Conservation (phyloP, 495 filamentous ascomycete species). For the Extremus antarcticus region DNA sequence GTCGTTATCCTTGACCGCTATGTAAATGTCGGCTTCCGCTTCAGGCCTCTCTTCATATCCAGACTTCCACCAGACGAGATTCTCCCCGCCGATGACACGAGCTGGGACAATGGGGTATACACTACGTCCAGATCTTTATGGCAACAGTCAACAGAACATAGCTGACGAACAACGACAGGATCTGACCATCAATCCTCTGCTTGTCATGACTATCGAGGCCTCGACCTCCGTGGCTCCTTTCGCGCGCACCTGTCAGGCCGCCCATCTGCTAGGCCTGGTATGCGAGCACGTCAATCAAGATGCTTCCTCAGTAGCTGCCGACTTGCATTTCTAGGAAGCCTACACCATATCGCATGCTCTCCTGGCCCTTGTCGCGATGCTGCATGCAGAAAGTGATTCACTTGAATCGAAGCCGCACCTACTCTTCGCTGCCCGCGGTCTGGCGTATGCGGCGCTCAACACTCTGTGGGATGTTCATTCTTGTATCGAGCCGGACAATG, state of each 20-base stretch:
- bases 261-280: slow-evolving; percentile 7
- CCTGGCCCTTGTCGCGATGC: not conserved
- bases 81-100: slow-evolving; percentile 26
- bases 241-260: slow-evolving; percentile 11
- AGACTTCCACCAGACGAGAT: slow-evolving; percentile 29
- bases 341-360: slow-evolving; percentile 6
- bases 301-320: not conserved
- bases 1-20: slow-evolving; percentile 37
- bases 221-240: slow-evolving; percentile 3
- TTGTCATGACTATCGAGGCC: slow-evolving; percentile 4
- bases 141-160: too few relatives aligned
- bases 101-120: slow-evolving; percentile 23
- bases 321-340: slow-evolving; percentile 15
- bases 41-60: slow-evolving; percentile 30
- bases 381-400: not conserved
- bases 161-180: too few relatives aligned
- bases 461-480: slow-evolving; percentile 5
- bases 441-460: slow-evolving; percentile 7
- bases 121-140: too few relatives aligned
- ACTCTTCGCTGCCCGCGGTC: slow-evolving; percentile 7
- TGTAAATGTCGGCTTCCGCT: slow-evolving; percentile 36
- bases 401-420: not conserved
- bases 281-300: slow-evolving; percentile 5
- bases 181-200: slow-evolving; percentile 7
- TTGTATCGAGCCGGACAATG: slow-evolving; percentile 1